Percentiles rank a stretch among this genome's conserved stretches.
phyloP scores from a whole-genome alignment of 768 basidiomycete species.

The Kwoniella dejecticola region DNA sequence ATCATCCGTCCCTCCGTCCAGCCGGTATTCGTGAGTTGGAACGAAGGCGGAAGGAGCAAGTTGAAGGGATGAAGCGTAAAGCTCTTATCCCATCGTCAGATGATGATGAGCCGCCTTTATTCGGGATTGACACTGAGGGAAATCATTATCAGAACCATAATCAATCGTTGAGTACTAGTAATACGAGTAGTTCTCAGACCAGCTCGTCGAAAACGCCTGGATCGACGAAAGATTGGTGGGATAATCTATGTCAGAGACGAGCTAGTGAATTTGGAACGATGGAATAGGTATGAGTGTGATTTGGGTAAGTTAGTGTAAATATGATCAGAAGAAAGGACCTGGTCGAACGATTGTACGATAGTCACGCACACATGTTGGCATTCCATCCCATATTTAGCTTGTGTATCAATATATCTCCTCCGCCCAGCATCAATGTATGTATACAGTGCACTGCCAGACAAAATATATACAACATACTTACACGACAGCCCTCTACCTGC shows the following conservation, averaged over 20 bases:
- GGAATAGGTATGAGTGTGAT: background rate
- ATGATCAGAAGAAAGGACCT: no score
- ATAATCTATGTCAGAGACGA: slow-evolving; percentile 15
- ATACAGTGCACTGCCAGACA: no score
- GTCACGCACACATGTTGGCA: no score
- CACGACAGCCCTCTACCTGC: no score
- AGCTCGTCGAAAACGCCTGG: slow-evolving; percentile 12
- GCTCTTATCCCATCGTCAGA: background rate
- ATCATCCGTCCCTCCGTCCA: slow-evolving; percentile 36
- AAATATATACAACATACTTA: no score
- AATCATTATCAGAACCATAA: no score
- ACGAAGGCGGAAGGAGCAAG: slow-evolving; percentile 5
- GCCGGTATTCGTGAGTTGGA: slow-evolving; percentile 38
- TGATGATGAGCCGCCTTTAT: background rate
- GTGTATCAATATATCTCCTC: no score
- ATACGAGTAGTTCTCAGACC: slow-evolving; percentile 6
- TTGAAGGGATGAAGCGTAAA: background rate
- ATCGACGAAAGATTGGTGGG: slow-evolving; percentile 28
- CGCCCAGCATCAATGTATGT: no score
- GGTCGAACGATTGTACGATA: no score
- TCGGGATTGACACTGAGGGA: background rate
- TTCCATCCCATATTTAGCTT: no score
- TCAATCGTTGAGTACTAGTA: background rate
- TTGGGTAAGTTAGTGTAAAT: no score
- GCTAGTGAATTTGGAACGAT: slow-evolving; percentile 23